A percentile compares a stretch with the other conserved stretches of the same genome.
Evolutionary conservation across 768 basidiomycete genomes (phyloP).

Genomic region (Sporobolomyces phaffii): DNA sequence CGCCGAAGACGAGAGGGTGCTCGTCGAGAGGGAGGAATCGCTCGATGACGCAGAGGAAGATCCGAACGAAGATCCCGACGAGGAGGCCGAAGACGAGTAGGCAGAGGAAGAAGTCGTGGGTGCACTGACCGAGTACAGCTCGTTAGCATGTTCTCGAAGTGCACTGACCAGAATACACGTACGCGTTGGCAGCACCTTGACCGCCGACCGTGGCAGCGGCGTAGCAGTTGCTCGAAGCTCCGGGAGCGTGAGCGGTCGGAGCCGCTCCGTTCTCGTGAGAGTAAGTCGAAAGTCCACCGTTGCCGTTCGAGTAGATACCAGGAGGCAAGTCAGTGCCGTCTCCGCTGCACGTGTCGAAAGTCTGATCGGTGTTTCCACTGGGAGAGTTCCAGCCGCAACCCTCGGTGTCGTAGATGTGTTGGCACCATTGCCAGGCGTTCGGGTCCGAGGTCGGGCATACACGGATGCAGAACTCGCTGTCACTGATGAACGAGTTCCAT

Average conservation of each 20-base stretch:
- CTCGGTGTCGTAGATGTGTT: constrained; percentile 45
- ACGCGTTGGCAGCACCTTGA: constrained; percentile 39
- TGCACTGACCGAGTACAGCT: too few relatives aligned
- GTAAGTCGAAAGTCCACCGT: constrained; percentile 50
- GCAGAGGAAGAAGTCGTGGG: constrained; percentile 5
- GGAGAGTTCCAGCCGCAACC: constrained; percentile 44
- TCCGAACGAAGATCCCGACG: constrained; percentile 19
- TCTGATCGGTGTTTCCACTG: constrained; percentile 45
- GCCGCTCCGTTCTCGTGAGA: constrained; percentile 48
- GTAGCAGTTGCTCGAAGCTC: constrained; percentile 60
- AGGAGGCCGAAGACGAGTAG: constrained; percentile 30
- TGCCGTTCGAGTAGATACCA: constrained; percentile 49
- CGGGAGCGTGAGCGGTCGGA: constrained; percentile 51
- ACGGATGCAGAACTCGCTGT: constrained; percentile 51
- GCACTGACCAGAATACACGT: too few relatives aligned
- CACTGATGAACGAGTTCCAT: constrained; percentile 29
- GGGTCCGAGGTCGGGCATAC: constrained; percentile 43
- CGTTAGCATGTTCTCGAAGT: too few relatives aligned
- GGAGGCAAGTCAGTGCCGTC: constrained; percentile 40
- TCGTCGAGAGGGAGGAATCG: constrained; percentile 9
- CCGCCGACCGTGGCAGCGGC: constrained; percentile 55
- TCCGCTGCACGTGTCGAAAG: constrained; percentile 52
- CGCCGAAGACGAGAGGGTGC: constrained; percentile 49
- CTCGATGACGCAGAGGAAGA: constrained; percentile 15
- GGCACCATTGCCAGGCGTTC: constrained; percentile 48